A percentile compares a stretch with the other conserved stretches of the same genome.
These are phyloP conservation scores for Vanrija humicola DNA, from an alignment of 1,284 basidiomycete species.

Conservation along the genomic window DNA sequence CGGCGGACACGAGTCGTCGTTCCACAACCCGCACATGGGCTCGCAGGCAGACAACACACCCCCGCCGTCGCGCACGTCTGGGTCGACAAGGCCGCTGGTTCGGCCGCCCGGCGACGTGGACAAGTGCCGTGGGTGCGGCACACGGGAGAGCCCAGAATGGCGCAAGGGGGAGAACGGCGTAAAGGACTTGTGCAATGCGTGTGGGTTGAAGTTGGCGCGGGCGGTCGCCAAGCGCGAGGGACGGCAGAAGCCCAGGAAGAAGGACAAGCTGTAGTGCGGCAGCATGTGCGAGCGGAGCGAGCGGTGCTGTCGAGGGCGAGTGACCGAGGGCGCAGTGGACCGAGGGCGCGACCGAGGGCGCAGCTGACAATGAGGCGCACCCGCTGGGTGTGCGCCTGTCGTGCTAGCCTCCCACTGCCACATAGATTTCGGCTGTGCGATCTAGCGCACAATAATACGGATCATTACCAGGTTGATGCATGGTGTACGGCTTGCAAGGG, in stretches of 20 bases:
- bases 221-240: constrained; percentile 48
- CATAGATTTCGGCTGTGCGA: too few species aligned
- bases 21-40: constrained; percentile 3
- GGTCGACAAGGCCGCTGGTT: constrained; percentile 26
- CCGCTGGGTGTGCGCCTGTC: neutral
- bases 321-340: neutral
- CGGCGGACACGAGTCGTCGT: neutral
- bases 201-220: constrained; percentile 44
- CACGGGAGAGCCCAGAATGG: constrained; percentile 86
- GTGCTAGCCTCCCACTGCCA: too few species aligned
- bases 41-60: neutral
- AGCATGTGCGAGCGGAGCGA: neutral
- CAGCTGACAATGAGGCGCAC: neutral
- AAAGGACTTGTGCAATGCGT: constrained; percentile 93
- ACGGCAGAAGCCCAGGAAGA: constrained; percentile 45
- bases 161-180: constrained; percentile 75
- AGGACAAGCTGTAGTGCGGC: constrained; percentile 22
- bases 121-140: constrained; percentile 77
- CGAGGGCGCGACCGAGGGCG: neutral
- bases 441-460: too few species aligned
- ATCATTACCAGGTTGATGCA: too few species aligned
- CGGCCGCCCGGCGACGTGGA: constrained; percentile 65
- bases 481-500: too few species aligned
- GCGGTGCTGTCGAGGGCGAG: neutral
- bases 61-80: constrained; percentile 5